Base-by-base conservation (phyloP, 495 filamentous ascomycete genomes). In the Aspergillus affinis region DNA sequence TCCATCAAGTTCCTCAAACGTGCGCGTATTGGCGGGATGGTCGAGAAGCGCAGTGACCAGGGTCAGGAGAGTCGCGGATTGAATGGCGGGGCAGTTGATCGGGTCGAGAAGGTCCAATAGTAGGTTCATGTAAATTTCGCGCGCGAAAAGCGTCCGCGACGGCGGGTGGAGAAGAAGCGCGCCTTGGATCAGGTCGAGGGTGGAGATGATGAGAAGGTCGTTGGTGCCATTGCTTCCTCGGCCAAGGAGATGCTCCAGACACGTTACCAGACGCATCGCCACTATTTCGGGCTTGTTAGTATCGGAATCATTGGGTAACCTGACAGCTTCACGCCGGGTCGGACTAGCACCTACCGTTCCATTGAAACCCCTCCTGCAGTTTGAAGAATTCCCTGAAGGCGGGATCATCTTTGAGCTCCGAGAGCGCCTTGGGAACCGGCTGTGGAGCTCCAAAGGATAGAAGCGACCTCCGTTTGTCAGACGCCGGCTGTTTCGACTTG, bases 301-400 rank as follows among this genome's bases (percentile, higher is more conserved):
- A 47, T 48, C 15, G 52, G 48, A 5, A 51, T 54, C 12, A 52
- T 51, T 29, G 36, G 27, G 26, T 30, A 32, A 47, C 6, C 21
- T 21, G 30, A 4, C 36, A 8, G 17, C 18, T 29, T 30, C 12
- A 30, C 26, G 13, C n/a, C 30, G 19, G 30, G 57, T 47, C 41
- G 32, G 20, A 23, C 20, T 12, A 45, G 12, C 54, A 66, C 50
- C 79, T 71, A 90, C 88, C 85, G 75, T 98, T 98, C 90, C 93
- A 98, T 75, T 97, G 90, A 74, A 98, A 98, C 12, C 93, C 88
- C 67, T 96, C 93, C 72, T 98, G 94, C 54, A 98, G 71, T 68
- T 96, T 91, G 79, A 96, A 96, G 76, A 98, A 98, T 71, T 98
- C 94, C 54, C 90, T 80, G 69, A 97, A 98, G 10, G 93, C 94